phyloP scores from a whole-genome alignment of 176 grass and related monocot species.

The Dendrocalamus sinicus region DNA sequence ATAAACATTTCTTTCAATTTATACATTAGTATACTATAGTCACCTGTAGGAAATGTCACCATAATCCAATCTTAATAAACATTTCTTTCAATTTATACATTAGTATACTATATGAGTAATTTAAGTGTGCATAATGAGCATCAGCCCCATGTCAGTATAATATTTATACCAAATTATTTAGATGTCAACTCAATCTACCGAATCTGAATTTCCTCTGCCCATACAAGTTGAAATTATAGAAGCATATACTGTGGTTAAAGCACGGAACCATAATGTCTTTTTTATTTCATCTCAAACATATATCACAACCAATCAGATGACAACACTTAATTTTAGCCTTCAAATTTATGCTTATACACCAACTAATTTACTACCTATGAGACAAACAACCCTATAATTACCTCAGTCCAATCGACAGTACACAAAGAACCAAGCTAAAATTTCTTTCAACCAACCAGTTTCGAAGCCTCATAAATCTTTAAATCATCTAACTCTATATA shows the following conservation, averaged over 20 bases:
- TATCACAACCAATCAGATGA: background rate
- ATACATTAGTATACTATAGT: background rate
- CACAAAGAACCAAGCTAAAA: background rate
- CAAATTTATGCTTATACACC: background rate
- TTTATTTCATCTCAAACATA: background rate
- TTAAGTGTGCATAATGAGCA: background rate
- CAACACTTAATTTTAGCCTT: background rate
- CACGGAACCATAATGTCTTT: background rate
- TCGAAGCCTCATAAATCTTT: background rate
- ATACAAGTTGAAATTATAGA: background rate
- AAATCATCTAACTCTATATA: background rate
- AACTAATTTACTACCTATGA: background rate
- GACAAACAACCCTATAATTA: background rate
- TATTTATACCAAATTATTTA: background rate
- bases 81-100: background rate
- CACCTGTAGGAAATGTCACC: constrained; percentile 43
- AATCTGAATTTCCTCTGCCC: background rate
- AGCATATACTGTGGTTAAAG: background rate
- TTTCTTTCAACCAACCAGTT: background rate
- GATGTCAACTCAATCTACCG: background rate
- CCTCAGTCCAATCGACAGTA: background rate
- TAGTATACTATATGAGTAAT: background rate
- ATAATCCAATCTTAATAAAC: background rate
- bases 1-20: background rate
- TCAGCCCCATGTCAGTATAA: background rate